Conservation (phyloP, 306 rosid species). For the Parietaria judaica region DNA sequence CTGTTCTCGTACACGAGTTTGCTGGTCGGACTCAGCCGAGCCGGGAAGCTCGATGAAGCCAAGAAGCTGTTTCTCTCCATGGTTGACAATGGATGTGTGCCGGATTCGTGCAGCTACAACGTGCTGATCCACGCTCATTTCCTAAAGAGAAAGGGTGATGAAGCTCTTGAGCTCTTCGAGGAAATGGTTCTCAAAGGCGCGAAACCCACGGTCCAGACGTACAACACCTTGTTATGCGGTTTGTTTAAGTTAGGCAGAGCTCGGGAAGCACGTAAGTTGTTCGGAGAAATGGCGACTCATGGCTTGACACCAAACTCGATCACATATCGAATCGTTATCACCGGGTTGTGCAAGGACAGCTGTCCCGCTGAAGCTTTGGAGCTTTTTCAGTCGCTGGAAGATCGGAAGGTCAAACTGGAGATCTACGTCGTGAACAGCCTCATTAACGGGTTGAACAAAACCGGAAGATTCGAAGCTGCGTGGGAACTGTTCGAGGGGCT, state of each 20-base stretch:
- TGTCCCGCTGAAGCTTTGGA: conserved; percentile 30
- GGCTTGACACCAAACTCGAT: conserved; percentile 14
- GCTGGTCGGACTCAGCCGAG: conserved; percentile 38
- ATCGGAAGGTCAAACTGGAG: conserved; percentile 8
- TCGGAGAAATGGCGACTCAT: conserved; percentile 28
- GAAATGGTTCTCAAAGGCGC: conserved; percentile 29
- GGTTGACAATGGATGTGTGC: conserved; percentile 23
- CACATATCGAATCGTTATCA: conserved; percentile 21
- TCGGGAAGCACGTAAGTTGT: conserved; percentile 27
- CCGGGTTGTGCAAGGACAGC: conserved; percentile 38
- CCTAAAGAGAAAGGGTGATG: conserved; percentile 23
- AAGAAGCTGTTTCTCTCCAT: conserved; percentile 23
- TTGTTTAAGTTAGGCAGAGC: conserved; percentile 29
- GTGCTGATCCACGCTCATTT: conserved; percentile 36
- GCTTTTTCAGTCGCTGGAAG: conserved; percentile 22
- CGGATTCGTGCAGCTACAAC: conserved; percentile 19
- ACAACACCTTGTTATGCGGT: conserved; percentile 22
- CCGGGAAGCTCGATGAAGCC: conserved; percentile 26
- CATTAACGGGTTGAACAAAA: conserved; percentile 28
- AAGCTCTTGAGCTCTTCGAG: conserved; percentile 24
- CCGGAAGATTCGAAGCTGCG: conserved; percentile 26
- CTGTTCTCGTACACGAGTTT: conserved; percentile 22
- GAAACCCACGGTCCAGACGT: conserved; percentile 23
- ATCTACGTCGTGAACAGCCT: conserved; percentile 16
- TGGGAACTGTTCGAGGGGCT: conserved; percentile 27